Evolutionary conservation across 176 grass and related monocot genomes (phyloP).

Genomic region (Oryza glumipatula): DNA sequence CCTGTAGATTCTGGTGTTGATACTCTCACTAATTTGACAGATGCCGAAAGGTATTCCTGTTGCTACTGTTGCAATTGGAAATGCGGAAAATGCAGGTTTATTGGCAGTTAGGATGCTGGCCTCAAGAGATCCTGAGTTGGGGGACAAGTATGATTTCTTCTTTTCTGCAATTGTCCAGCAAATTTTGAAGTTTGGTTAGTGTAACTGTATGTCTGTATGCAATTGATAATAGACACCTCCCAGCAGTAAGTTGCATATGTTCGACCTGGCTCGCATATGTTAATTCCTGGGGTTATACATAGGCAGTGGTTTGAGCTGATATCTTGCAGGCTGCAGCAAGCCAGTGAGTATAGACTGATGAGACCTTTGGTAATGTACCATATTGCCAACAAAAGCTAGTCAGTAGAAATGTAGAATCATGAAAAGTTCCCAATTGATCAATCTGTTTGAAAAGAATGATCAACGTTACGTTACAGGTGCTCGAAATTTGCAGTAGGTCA

Average conservation of each 20-base stretch:
- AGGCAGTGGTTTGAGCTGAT: background rate
- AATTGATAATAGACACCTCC: background rate
- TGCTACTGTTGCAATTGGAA: slow-evolving; percentile 72
- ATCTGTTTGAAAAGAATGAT: slow-evolving; percentile 8
- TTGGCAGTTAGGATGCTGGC: slow-evolving; percentile 71
- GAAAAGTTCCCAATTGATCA: background rate
- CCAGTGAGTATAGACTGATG: background rate
- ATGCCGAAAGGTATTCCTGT: slow-evolving; percentile 97
- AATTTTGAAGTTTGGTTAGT: background rate
- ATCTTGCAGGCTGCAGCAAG: background rate
- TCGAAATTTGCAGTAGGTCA: background rate
- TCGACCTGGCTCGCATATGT: background rate
- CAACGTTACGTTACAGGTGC: background rate
- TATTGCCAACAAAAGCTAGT: slow-evolving; percentile 1
- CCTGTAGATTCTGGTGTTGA: background rate
- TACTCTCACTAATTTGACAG: slow-evolving; percentile 45
- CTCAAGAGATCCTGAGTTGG: slow-evolving; percentile 64
- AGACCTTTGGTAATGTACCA: background rate
- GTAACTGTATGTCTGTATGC: background rate
- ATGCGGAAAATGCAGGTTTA: slow-evolving; percentile 88
- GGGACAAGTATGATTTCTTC: slow-evolving; percentile 48
- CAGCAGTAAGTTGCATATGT: background rate
- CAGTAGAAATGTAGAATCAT: background rate
- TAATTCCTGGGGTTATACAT: background rate
- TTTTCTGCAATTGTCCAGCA: slow-evolving; percentile 15